These are phyloP conservation scores for Earliella scabrosa DNA, from an alignment of 1,284 basidiomycete genomes.

Conservation along the genomic window DNA sequence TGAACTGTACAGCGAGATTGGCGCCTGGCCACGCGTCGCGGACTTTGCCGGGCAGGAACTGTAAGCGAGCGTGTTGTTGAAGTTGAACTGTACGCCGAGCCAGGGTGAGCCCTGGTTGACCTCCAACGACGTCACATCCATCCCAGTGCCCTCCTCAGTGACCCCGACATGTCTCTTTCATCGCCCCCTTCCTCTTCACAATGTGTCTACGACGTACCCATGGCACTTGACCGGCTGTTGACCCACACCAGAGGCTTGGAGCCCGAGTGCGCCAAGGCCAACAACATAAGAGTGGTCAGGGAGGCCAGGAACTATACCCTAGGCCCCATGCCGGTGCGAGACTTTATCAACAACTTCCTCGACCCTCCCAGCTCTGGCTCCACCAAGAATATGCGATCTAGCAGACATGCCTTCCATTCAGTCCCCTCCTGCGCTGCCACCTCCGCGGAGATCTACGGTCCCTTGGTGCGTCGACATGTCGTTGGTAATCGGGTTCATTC, in stretches of 20 bases:
- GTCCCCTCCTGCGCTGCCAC: not conserved
- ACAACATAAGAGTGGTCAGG: not conserved
- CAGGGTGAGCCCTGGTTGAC: no score
- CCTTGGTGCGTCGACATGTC: not conserved
- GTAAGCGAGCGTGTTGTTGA: no score
- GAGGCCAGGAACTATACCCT: not conserved
- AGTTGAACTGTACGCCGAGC: no score
- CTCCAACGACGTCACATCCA: no score
- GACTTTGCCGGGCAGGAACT: no score
- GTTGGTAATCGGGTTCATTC: not conserved
- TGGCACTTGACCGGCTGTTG: not conserved
- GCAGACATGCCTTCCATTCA: not conserved
- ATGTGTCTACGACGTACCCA: not conserved
- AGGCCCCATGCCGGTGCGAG: conserved; percentile 2
- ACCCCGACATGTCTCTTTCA: no score
- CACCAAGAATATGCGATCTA: not conserved
- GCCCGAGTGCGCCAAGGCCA: not conserved
- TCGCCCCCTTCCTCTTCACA: not conserved
- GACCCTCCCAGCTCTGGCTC: not conserved
- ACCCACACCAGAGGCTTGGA: not conserved
- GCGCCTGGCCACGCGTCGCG: no score
- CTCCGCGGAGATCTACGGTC: not conserved
- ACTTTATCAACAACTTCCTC: conserved; percentile 1
- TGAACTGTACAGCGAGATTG: no score
- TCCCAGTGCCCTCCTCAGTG: no score